Conservation (phyloP, 768 basidiomycete species). For the Daedalea quercina region DNA sequence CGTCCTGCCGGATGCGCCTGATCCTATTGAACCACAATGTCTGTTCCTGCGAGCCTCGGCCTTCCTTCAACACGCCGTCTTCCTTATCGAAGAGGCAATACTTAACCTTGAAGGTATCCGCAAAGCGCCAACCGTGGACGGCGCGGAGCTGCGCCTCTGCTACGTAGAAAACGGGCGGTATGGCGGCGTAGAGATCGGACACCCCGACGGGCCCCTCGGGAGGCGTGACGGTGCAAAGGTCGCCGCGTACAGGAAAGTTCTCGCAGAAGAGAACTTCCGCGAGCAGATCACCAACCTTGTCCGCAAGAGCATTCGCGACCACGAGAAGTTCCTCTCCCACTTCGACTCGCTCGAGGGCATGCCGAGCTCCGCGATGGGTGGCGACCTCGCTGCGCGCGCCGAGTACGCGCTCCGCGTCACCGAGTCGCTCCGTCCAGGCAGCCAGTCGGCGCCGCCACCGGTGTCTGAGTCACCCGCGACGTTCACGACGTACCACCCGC, state of each 20-base stretch:
- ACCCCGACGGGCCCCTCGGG: constrained; percentile 74
- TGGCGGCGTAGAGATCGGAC: constrained; percentile 82
- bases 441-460: constrained; percentile 30
- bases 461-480: constrained; percentile 45
- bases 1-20: constrained; percentile 69
- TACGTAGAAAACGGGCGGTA: constrained; percentile 70
- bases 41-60: constrained; percentile 81
- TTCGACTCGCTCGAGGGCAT: constrained; percentile 67
- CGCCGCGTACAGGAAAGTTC: constrained; percentile 52
- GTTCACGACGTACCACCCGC: constrained; percentile 87
- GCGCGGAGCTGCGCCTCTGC: constrained; percentile 70
- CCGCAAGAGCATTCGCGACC: constrained; percentile 75
- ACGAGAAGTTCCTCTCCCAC: constrained; percentile 76
- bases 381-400: constrained; percentile 44
- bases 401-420: constrained; percentile 66
- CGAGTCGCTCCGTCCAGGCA: constrained; percentile 61
- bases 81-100: constrained; percentile 67
- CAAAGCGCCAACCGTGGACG: constrained; percentile 54
- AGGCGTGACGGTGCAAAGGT: constrained; percentile 49
- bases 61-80: constrained; percentile 73
- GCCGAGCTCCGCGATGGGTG: constrained; percentile 15
- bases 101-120: constrained; percentile 64
- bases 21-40: constrained; percentile 81
- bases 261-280: constrained; percentile 48
- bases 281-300: constrained; percentile 55